Evolutionary conservation across 768 basidiomycete species (phyloP), one percentile per base, ranked within the genome.

Genomic region (Wakefieldia striispora): DNA sequence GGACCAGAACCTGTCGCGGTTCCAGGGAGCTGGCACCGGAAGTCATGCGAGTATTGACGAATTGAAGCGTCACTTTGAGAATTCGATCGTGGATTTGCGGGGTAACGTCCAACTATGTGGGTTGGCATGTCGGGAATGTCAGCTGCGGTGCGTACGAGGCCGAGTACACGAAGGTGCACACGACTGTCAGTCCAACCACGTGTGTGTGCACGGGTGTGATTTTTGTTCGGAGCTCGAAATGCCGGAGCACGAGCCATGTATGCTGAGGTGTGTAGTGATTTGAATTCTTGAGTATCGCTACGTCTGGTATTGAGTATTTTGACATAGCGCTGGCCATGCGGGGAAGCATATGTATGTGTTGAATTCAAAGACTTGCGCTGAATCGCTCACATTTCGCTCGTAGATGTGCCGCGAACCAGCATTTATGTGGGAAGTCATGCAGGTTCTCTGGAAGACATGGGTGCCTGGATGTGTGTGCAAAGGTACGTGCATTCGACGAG

Each of bases 391-490:
- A 0, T 24, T 31, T 37, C 19, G 11, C 38, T 39, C 35, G n/a
- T 31, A 85, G 84, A 48, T 85, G 83, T 53, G 64, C 73, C 26
- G 70, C 76, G 1, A 74, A 72, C 24, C 58, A 65, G 23, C 83
- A 86, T 66, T 57, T 83, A 14, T 85, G 83, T 40, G 84, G 82
- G 9, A 68, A 75, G 41, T 57, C 63, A 9, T 85, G 84, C 59
- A 60, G 59, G 29, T 66, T 81, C 12, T 57, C 59, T 4, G 75
- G 72, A 26, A 78, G 70, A 46, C 64, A 65, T 34, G 83, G 83
- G 1, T 85, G 84, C 51, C 62, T 80, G 21, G 65, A 62, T 7
- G 60, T 74, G 19, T 85, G 84, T 47, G 72, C 74, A 5, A 78
- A 80, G 68, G 82, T 80, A 27, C n/a, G 56, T 26, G 1, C 3